Evolutionary conservation across 106 monocot genomes (phyloP), one percentile per base, ranked within the genome.

Genomic region (Vanilla planifolia): DNA sequence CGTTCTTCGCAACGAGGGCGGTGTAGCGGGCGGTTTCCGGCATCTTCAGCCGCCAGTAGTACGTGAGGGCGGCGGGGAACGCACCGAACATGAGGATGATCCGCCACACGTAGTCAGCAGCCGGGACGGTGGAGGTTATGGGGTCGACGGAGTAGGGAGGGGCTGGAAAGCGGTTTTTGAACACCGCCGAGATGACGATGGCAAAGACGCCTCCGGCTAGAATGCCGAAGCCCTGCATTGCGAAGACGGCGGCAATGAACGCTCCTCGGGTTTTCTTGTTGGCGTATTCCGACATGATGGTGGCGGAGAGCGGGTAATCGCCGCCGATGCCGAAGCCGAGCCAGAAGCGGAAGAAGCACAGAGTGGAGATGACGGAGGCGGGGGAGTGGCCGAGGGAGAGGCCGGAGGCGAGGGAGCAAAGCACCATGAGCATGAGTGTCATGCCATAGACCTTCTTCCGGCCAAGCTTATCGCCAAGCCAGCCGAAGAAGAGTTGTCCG

Each of bases 211-310:
- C 74, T 1, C 74, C 79, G 51, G 46, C 71, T 22, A 80, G 67
- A 33, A 72, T 80, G 8, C 69, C 72, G 26, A 74, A 63, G 37
- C 73, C 75, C 40, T 75, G 75, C 75, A 75, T 76, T 0, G 76
- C 76, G 43, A 74, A 74, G 37, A 76, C 71, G 43, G 77, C 77
- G 8, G 77, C 77, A 30, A 77, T 77, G 39, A 71, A 77, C 3
- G 61, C 66, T 0, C 77, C 77, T 7, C 71, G 71, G 11, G 77
- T 77, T 40, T 77, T 78, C 67, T 78, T 78, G 72, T 72, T 78
- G 47, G 78, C 71, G 48, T 72, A 78, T 57, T 78, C 78, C 2
- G 78, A 78, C 78, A 78, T 78, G 67, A 78, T 78, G 33, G 78
- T 78, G 67, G 78, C 78, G 28, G 77, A 77, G 22, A 77, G 66